These are phyloP conservation scores for Arctium minus DNA, from an alignment of 129 eudicot species.

Conservation along the genomic window DNA sequence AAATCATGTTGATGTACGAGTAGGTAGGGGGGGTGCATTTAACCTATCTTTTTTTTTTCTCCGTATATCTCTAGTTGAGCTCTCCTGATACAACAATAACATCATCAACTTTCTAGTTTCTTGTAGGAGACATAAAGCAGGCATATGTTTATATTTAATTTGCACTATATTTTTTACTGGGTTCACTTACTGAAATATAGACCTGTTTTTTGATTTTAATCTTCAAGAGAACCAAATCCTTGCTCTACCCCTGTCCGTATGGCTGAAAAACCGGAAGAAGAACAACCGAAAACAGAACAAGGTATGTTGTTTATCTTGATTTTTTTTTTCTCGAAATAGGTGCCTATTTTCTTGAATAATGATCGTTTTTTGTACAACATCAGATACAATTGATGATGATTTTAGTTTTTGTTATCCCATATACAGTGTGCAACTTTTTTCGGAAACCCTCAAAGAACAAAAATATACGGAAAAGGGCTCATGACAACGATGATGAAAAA, in stretches of 20 bases:
- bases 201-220: neutral
- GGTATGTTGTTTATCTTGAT: neutral
- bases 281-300: constrained; percentile 24
- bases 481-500: constrained; percentile 41
- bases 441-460: constrained; percentile 80
- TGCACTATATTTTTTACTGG: neutral
- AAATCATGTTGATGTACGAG: neutral
- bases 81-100: neutral
- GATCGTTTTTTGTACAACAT: neutral
- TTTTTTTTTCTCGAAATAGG: neutral
- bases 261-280: constrained; percentile 16
- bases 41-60: neutral
- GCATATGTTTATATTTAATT: neutral
- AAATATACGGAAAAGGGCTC: constrained; percentile 66
- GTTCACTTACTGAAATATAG: neutral
- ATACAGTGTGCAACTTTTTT: constrained; percentile 77
- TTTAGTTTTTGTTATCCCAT: neutral
- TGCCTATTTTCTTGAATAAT: neutral
- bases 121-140: neutral
- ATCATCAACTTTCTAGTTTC: neutral
- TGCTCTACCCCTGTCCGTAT: neutral
- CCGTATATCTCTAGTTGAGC: neutral
- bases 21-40: neutral
- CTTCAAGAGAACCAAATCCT: neutral
- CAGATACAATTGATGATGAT: neutral